Evolutionary conservation across 176 grass and related monocot genomes (phyloP), one percentile per base, ranked within the genome.

Genomic region (Carex scoparia): DNA sequence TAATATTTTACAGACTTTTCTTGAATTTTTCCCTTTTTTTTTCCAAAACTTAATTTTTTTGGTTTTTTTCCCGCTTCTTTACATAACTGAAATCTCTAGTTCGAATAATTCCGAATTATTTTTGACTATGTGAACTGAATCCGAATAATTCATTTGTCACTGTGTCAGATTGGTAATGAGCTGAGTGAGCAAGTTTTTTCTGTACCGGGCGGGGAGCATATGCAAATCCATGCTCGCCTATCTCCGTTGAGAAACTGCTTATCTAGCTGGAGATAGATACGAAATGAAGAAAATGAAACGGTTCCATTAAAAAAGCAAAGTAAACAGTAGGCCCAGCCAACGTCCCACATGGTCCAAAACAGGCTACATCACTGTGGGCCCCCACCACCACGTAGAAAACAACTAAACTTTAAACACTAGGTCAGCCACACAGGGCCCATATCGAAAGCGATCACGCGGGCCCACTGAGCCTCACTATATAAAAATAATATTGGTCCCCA

Each of bases 261-360:
- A 75, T 28, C 4, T 75, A 70, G 67, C 67, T n/a, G 67, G 38
- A 40, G 63, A 48, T n/a, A 18, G 61, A 64, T 19, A 42, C 14
- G 23, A 42, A 1, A 19, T 37, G 33, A 35, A 23, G 23, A 23
- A 23, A 35, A 10, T 9, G 68, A 46, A 71, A 46, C 8, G 18
- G 37, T 46, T 46, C 37, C 16, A 46, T 69, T 44, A 4, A 54
- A 77, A 56, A 56, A 28, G 23, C 10, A 19, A 42, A 64, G 79
- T 64, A 44, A 65, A 19, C 12, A 81, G 35, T 33, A 40, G 31
- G 79, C 58, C 79, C 79, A 44, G 57, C 79, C 79, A 81, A 81
- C n/a, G 10, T n/a, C 60, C 60, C 79, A 81, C 60, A 61, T 81
- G 79, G 79, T 81, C 79, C 79, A 63, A 65, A 80, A 11, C 14